A percentile compares a stretch with the other conserved stretches of the same genome.
Conservation (phyloP, 306 rosid genomes). For the Hippophae rhamnoides region DNA sequence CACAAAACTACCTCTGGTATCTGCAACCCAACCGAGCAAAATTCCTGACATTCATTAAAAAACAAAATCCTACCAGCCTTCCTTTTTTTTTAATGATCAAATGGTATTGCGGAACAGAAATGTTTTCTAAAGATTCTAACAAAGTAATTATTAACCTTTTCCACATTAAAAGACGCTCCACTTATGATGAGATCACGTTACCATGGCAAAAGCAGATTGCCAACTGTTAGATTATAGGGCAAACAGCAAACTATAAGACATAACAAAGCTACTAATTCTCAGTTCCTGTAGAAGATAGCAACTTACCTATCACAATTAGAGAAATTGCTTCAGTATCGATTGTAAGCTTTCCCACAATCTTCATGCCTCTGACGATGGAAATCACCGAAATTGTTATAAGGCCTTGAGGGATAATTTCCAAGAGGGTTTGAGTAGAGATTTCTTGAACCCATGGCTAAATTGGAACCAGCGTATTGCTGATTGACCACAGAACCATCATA, state of each 20-base stretch:
- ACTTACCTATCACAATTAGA: slow-evolving; percentile 64
- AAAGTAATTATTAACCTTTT: too few relatives aligned
- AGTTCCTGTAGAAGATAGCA: slow-evolving; percentile 31
- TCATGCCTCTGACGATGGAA: slow-evolving; percentile 66
- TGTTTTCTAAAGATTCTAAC: too few relatives aligned
- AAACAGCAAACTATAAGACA: slow-evolving; percentile 14
- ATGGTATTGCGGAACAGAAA: too few relatives aligned
- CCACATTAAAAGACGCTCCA: too few relatives aligned
- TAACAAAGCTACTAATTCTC: slow-evolving; percentile 11
- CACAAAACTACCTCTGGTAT: too few relatives aligned
- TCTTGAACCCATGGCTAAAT: slow-evolving; percentile 57
- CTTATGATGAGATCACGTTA: too few relatives aligned
- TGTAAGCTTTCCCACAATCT: slow-evolving; percentile 62
- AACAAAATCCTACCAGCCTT: too few relatives aligned
- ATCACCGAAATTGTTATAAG: slow-evolving; percentile 69
- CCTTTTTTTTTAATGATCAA: too few relatives aligned
- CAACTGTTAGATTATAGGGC: too few relatives aligned
- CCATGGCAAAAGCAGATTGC: too few relatives aligned
- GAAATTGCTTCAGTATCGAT: slow-evolving; percentile 52
- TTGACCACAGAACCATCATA: slow-evolving; percentile 51
- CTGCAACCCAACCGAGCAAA: too few relatives aligned
- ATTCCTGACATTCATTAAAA: too few relatives aligned
- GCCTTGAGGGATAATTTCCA: slow-evolving; percentile 62
- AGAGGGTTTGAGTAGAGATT: slow-evolving; percentile 55
- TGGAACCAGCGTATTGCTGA: slow-evolving; percentile 50